Evolutionary conservation across 345 rosid species (phyloP), one percentile per base, ranked within the genome.

Genomic region (Bruguiera sexangula): DNA sequence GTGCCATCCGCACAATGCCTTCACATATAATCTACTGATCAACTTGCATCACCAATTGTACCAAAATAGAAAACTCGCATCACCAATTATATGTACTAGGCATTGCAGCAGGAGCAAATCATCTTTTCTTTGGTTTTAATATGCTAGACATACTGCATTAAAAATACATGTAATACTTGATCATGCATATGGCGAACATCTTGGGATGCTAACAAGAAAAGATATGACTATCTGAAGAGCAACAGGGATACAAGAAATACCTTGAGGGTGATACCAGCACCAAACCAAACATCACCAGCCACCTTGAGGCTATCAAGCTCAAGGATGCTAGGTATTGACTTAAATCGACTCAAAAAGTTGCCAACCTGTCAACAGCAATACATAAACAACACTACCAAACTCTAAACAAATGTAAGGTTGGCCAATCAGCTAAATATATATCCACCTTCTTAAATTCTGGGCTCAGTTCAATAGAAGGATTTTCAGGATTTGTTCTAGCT

Each of bases 201-300:
- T 60, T 20, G n/a, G 15, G 56, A 58, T 6, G 22, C 15, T 22
- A 24, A 36, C 16, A 30, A n/a, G 6, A 16, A 36, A 60, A 20
- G 51, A 60, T 66, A 22, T 18, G 22, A 62, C 19, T 0, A 37
- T 27, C 16, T 29, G 52, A 60, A 19, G 30, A 66, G 46, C 8
- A 60, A 36, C 27, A 31, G 3, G 21, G 18, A 18, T 19, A 29
- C 24, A 66, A 29, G 18, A 43, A 6, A 67, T 84, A 88, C 92
- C 92, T 85, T 85, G 50, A 88, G 87, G 24, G 57, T 73, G 26
- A 88, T 26, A 36, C 72, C 84, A 63, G 84, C 77, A 62, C 89
- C 92, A 81, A 88, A 85, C 88, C 89, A 82, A 59, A 85, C 92
- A 65, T 88, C 89, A 60, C 92, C 88, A 32, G 57, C 67, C 69